Conservation (phyloP, 2,329 filamentous ascomycete species). For the Shiraia bambusicola region DNA sequence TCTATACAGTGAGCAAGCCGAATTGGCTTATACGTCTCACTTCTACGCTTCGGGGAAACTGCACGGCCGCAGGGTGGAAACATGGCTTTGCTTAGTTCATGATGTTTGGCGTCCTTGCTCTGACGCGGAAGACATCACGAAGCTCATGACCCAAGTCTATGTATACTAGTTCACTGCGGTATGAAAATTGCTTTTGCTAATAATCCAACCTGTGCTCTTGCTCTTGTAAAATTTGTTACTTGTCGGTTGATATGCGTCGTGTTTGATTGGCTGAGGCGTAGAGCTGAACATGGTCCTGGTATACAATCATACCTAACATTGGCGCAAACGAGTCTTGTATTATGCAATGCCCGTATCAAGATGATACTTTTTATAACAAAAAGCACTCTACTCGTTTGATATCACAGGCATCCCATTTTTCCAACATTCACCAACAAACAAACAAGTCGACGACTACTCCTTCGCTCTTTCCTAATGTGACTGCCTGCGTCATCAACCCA, state of each 20-base stretch:
- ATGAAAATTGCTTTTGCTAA: conserved; percentile 30
- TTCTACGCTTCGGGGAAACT: too few relatives aligned
- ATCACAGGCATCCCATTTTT: conserved; percentile 8
- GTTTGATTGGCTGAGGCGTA: conserved; percentile 16
- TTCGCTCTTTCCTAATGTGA: neutral
- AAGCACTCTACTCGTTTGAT: too few relatives aligned
- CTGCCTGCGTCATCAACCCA: too few relatives aligned
- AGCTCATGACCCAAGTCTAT: conserved; percentile 37
- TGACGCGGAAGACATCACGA: conserved; percentile 38
- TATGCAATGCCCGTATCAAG: too few relatives aligned
- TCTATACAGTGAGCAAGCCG: conserved; percentile 24
- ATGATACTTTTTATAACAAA: too few relatives aligned
- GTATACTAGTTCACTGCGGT: conserved; percentile 43
- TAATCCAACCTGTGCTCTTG: too few relatives aligned
- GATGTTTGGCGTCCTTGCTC: conserved; percentile 38
- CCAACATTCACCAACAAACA: conserved; percentile 15
- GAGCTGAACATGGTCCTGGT: conserved; percentile 25
- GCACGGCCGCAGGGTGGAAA: conserved; percentile 19
- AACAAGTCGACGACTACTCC: conserved; percentile 10
- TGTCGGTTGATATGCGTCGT: conserved; percentile 2
- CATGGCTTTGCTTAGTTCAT: conserved; percentile 24
- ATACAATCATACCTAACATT: conserved; percentile 10
- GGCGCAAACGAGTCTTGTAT: neutral
- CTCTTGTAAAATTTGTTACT: too few relatives aligned
- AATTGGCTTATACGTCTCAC: too few relatives aligned